Conservation (phyloP, 148 eudicot genomes). For the Nyssa sinensis region DNA sequence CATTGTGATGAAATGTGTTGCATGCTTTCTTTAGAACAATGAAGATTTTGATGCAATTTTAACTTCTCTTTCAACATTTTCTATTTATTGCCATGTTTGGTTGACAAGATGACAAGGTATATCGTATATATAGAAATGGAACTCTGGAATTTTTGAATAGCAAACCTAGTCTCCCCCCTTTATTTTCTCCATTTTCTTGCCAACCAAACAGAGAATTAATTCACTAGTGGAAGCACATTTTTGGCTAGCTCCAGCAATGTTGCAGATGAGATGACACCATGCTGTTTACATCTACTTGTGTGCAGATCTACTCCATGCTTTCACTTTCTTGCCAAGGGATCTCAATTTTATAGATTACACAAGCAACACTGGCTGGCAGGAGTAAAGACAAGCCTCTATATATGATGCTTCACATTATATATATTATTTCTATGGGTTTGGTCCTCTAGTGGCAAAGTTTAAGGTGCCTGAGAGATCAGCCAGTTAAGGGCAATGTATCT, state of each 20-base stretch:
- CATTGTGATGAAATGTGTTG: too few relatives aligned
- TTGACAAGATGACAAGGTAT: neutral
- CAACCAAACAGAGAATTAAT: neutral
- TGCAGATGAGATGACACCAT: neutral
- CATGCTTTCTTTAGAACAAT: too few relatives aligned
- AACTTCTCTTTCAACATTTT: neutral
- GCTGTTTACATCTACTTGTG: neutral
- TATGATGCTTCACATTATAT: neutral
- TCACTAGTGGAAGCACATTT: neutral
- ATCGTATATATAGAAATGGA: too few relatives aligned
- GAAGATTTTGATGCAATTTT: neutral
- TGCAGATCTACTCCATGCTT: conserved; percentile 46
- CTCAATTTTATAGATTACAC: conserved; percentile 31
- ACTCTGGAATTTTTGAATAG: neutral
- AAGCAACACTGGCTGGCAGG: conserved; percentile 18
- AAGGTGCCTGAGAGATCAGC: too few relatives aligned
- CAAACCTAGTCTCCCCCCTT: neutral
- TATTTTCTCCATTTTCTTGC: neutral
- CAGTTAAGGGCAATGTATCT: too few relatives aligned
- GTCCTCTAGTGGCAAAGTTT: neutral
- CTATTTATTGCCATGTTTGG: neutral
- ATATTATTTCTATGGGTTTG: neutral
- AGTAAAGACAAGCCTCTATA: conserved; percentile 13
- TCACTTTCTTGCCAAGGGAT: conserved; percentile 34
- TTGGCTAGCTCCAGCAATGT: neutral